Evolutionary conservation across 305 asterid species (phyloP), one percentile per base, ranked within the genome.

Genomic region (Fraxinus albicans): DNA sequence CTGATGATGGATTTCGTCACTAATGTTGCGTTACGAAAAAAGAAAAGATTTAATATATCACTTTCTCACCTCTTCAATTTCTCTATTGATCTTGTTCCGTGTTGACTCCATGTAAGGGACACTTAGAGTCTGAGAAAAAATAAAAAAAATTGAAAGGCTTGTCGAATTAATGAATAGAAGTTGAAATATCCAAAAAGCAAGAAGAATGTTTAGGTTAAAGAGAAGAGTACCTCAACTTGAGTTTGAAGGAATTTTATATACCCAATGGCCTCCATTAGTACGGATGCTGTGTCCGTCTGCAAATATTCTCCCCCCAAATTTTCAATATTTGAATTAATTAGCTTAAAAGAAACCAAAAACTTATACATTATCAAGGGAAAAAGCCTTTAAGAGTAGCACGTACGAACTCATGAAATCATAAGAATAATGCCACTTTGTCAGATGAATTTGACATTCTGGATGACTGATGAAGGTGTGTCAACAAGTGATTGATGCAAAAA

Each of bases 241-340:
- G 63, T 86, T 78, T 95, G 98, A 78, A 95, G 91, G 88, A 94
- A 93, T 92, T 94, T 94, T 90, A 94, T 94, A 42, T 91, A 92
- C 69, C 98, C 98, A 80, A 92, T 93, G 88, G 96, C 97, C 90
- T 93, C 97, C 98, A 93, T 93, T 17, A 94, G 94, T 84, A 94
- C 98, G 82, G 98, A 93, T 84, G 98, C 98, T 82, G 98, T 94
- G 89, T 94, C 98, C 85, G 98, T 93, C 98, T 95, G 94, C 83
- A 88, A 86, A 50, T 82, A 88, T 88, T 87, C 80, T 38, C 88
- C 83, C 84, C 27, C 79, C 63, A 63, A 60, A 53, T 80, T 80
- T 75, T 78, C 79, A 65, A 36, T 31, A 50, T 50, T 50, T 50
- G 60, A 50, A 83, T 36, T 81, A n/a, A 75, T 38, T 80, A 47